Conservation (phyloP, 768 basidiomycete species). For the Pholiota molesta region DNA sequence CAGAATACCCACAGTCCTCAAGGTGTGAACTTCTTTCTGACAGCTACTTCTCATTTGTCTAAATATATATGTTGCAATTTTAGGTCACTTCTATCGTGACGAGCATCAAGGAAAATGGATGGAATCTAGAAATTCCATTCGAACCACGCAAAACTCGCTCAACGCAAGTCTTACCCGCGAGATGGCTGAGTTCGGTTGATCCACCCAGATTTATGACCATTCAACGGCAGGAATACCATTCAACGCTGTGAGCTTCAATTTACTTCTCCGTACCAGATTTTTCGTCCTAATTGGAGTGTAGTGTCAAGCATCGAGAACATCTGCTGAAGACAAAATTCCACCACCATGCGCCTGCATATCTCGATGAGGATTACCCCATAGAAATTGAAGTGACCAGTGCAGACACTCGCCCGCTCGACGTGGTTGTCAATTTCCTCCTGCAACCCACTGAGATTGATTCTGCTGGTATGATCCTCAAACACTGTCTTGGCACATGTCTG, state of each 20-base stretch:
- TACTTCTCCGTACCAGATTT: neutral
- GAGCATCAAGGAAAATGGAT: constrained; percentile 59
- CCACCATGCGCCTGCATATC: constrained; percentile 70
- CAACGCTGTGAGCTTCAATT: constrained; percentile 46
- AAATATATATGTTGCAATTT: constrained; percentile 7
- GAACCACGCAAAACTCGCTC: constrained; percentile 42
- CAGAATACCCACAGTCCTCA: constrained; percentile 49
- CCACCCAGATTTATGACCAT: constrained; percentile 59
- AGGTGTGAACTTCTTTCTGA: constrained; percentile 42
- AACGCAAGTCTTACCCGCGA: constrained; percentile 32
- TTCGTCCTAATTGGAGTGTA: constrained; percentile 27
- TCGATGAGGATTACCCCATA: constrained; percentile 81
- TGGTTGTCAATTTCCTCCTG: constrained; percentile 73
- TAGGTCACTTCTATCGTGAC: constrained; percentile 51
- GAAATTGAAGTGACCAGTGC: constrained; percentile 67
- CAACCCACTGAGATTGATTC: constrained; percentile 81
- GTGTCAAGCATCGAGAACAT: constrained; percentile 68
- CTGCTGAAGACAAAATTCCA: constrained; percentile 53
- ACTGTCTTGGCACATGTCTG: neutral
- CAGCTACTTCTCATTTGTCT: neutral
- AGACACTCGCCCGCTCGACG: constrained; percentile 70
- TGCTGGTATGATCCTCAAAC: constrained; percentile 49
- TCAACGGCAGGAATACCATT: constrained; percentile 46
- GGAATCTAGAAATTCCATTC: constrained; percentile 69
- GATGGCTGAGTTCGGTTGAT: constrained; percentile 62